Conservation (phyloP, 1,284 basidiomycete genomes). For the Ustilago nuda region DNA sequence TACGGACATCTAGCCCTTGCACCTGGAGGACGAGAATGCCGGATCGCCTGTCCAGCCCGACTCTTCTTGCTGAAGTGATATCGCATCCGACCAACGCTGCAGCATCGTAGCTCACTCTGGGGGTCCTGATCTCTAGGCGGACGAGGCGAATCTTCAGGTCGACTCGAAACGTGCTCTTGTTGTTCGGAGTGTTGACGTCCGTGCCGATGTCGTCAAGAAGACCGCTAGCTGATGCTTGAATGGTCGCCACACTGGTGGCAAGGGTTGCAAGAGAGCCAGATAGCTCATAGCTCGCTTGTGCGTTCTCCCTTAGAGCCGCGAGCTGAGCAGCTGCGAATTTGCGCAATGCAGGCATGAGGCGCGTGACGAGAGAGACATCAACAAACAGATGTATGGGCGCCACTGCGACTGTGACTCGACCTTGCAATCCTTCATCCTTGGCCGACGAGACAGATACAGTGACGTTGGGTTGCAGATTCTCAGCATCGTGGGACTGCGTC, state of each 20-base stretch:
- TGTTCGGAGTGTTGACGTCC: background rate
- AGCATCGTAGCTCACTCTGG: slow-evolving; percentile 27
- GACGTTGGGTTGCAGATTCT: slow-evolving; percentile 3
- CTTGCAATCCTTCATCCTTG: slow-evolving; percentile 3
- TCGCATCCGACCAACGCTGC: slow-evolving; percentile 22
- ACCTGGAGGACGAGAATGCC: slow-evolving; percentile 52
- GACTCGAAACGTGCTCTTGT: slow-evolving; percentile 16
- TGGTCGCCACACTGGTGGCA: slow-evolving; percentile 30
- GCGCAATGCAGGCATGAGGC: slow-evolving; percentile 44
- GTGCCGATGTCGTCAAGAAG: slow-evolving; percentile 11
- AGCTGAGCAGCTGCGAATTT: slow-evolving; percentile 29
- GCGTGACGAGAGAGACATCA: slow-evolving; percentile 49
- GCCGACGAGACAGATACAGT: background rate
- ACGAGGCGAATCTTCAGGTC: slow-evolving; percentile 33
- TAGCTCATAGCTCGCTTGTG: slow-evolving; percentile 6
- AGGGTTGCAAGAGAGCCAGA: slow-evolving; percentile 41
- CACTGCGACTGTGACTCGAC: slow-evolving; percentile 11
- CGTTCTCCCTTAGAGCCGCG: slow-evolving; percentile 10
- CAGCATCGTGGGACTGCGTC: slow-evolving; percentile 1
- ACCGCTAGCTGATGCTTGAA: slow-evolving; percentile 29
- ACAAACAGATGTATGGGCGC: slow-evolving; percentile 54
- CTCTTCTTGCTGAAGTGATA: slow-evolving; percentile 10
- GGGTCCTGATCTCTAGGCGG: slow-evolving; percentile 47
- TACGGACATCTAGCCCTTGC: slow-evolving; percentile 18
- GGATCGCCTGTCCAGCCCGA: slow-evolving; percentile 40